These are phyloP conservation scores for Aspergillus glaucus DNA, from an alignment of 2,329 filamentous ascomycete species.

Conservation along the genomic window DNA sequence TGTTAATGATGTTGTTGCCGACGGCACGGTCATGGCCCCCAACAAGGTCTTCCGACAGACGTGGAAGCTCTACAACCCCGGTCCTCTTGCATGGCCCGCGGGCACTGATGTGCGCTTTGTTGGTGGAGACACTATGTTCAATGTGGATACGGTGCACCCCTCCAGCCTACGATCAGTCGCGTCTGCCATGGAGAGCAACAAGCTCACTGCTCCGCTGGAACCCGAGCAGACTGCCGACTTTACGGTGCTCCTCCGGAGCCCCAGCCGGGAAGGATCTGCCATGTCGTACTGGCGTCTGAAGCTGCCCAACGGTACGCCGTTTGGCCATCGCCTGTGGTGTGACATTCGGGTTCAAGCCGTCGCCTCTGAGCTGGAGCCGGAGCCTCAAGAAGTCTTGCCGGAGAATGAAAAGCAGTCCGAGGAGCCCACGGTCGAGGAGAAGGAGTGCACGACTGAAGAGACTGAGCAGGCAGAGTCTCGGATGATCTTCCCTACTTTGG, in stretches of 20 bases:
- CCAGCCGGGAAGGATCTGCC: constrained; percentile 65
- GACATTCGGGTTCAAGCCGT: constrained; percentile 63
- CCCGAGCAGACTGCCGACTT: constrained; percentile 74
- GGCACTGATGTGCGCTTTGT: constrained; percentile 88
- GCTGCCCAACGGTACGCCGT: constrained; percentile 69
- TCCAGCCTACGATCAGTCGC: constrained; percentile 71
- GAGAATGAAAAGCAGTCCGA: background rate
- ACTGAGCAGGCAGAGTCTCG: constrained; percentile 49
- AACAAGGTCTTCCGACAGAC: constrained; percentile 77
- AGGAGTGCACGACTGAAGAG: constrained; percentile 31
- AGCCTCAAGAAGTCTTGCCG: background rate
- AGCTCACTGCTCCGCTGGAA: constrained; percentile 61
- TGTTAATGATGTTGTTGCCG: constrained; percentile 68
- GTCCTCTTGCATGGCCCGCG: constrained; percentile 71
- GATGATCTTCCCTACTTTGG: constrained; percentile 96
- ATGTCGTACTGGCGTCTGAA: constrained; percentile 98
- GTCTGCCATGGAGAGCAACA: constrained; percentile 75
- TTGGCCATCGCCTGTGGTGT: constrained; percentile 93
- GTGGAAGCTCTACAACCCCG: constrained; percentile 85
- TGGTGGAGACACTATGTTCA: constrained; percentile 94
- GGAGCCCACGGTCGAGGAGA: constrained; percentile 8
- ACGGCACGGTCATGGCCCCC: constrained; percentile 66
- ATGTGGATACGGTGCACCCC: constrained; percentile 72
- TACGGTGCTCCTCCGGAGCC: constrained; percentile 77
- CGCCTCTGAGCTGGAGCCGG: constrained; percentile 6